A percentile compares a stretch with the other conserved stretches of the same genome.
Conservation (phyloP, 2,329 filamentous ascomycete genomes). For the Penicillium nordicum region DNA sequence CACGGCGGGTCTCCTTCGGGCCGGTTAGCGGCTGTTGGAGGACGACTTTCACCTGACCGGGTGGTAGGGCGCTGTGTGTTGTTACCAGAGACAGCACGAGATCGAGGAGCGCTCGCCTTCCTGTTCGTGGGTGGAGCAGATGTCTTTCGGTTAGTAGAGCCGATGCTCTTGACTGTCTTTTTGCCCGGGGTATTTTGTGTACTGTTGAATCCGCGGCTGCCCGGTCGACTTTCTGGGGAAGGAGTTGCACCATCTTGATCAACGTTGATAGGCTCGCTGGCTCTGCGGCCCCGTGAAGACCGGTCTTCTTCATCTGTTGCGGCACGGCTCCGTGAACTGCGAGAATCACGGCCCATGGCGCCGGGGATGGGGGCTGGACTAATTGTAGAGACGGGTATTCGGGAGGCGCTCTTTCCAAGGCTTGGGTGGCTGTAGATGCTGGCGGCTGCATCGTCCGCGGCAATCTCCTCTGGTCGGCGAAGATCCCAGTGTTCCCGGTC, state of each 20-base stretch:
- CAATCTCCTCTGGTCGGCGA: slow-evolving; percentile 73
- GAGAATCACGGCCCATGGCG: slow-evolving; percentile 67
- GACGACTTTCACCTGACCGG: slow-evolving; percentile 55
- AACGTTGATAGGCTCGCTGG: slow-evolving; percentile 54
- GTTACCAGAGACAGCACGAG: slow-evolving; percentile 34
- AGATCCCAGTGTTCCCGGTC: slow-evolving; percentile 64
- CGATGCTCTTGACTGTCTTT: slow-evolving; percentile 28
- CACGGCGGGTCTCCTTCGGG: slow-evolving; percentile 95
- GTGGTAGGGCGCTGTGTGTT: slow-evolving; percentile 57
- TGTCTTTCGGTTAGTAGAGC: slow-evolving; percentile 36
- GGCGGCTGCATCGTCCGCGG: slow-evolving; percentile 46
- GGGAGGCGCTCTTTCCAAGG: slow-evolving; percentile 63
- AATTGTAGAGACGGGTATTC: slow-evolving; percentile 79
- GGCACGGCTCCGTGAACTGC: slow-evolving; percentile 58
- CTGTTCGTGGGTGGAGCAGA: slow-evolving; percentile 39
- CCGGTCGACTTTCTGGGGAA: slow-evolving; percentile 30
- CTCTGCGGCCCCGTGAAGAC: slow-evolving; percentile 55
- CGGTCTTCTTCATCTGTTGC: slow-evolving; percentile 59
- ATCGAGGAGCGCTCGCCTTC: slow-evolving; percentile 38
- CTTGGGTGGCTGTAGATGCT: slow-evolving; percentile 53
- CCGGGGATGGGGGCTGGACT: slow-evolving; percentile 67
- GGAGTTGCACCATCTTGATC: slow-evolving; percentile 28
- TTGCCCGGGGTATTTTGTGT: slow-evolving; percentile 31
- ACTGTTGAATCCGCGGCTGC: slow-evolving; percentile 29
- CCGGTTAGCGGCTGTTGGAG: slow-evolving; percentile 57